Conservation (phyloP, 2,329 filamentous ascomycete genomes). For the Aspergillus uvarum region DNA sequence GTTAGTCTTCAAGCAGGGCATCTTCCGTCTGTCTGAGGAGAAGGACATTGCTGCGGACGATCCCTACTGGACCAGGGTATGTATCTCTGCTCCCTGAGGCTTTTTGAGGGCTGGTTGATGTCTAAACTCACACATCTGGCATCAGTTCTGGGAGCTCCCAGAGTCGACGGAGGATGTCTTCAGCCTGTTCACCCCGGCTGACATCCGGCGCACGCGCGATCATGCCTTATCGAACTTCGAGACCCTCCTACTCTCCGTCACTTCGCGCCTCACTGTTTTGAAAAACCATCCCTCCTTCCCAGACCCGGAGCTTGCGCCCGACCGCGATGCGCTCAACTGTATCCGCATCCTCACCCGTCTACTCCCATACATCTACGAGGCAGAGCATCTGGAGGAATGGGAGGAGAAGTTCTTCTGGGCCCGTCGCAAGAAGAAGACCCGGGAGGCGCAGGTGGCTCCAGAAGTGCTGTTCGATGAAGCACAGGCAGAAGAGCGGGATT, state of each 20-base stretch:
- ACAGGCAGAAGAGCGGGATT: slow-evolving; percentile 53
- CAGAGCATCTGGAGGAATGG: slow-evolving; percentile 78
- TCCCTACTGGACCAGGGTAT: slow-evolving; percentile 86
- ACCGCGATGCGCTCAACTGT: slow-evolving; percentile 91
- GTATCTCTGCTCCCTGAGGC: slow-evolving; percentile 34
- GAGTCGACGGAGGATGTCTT: slow-evolving; percentile 96
- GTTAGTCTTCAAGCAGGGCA: slow-evolving; percentile 97
- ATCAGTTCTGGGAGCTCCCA: slow-evolving; percentile 92
- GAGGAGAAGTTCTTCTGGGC: slow-evolving; percentile 94
- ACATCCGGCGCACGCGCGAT: slow-evolving; percentile 86
- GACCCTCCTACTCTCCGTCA: slow-evolving; percentile 79
- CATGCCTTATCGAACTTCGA: slow-evolving; percentile 83
- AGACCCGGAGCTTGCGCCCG: slow-evolving; percentile 76
- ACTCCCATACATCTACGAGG: slow-evolving; percentile 88
- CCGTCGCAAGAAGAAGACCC: slow-evolving; percentile 68
- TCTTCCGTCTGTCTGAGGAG: slow-evolving; percentile 94
- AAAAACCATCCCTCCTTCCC: slow-evolving; percentile 90
- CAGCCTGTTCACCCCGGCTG: slow-evolving; percentile 84
- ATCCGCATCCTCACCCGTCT: slow-evolving; percentile 86
- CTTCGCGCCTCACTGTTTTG: slow-evolving; percentile 76
- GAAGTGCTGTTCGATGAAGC: slow-evolving; percentile 85
- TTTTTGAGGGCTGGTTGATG: background rate
- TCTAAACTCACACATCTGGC: slow-evolving; percentile 22
- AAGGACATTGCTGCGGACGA: slow-evolving; percentile 83
- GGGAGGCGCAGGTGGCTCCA: slow-evolving; percentile 63